Conservation (phyloP, 2,329 filamentous ascomycete species). For the Trichoderma koningii region DNA sequence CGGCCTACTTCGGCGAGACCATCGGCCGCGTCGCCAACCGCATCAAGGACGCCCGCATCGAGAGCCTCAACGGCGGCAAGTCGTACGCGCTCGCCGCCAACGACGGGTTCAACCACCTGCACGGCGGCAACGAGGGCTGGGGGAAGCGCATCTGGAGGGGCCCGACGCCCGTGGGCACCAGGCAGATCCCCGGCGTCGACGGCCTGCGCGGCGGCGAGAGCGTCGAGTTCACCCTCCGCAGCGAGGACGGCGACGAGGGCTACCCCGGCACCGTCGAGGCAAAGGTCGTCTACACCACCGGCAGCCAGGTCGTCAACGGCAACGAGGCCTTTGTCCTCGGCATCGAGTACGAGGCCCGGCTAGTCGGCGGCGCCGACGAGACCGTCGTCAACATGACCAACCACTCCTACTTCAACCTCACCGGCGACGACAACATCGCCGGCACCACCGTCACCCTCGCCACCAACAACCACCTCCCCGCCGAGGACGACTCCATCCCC, state of each 20-base stretch:
- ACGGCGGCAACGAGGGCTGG: conserved; percentile 76
- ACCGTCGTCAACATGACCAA: conserved; percentile 93
- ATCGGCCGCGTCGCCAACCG: conserved; percentile 87
- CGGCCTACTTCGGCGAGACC: conserved; percentile 85
- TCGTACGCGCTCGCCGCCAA: conserved; percentile 73
- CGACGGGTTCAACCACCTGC: conserved; percentile 74
- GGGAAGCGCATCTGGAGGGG: conserved; percentile 77
- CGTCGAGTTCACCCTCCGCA: conserved; percentile 65
- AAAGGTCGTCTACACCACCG: conserved; percentile 75
- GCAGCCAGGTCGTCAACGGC: conserved; percentile 63
- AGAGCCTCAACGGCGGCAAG: conserved; percentile 68
- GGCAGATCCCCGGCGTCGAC: conserved; percentile 52
- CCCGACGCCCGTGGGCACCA: conserved; percentile 61
- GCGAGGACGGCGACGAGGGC: conserved; percentile 81
- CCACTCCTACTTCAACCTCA: conserved; percentile 79
- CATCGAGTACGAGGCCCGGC: conserved; percentile 86
- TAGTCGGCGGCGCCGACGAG: conserved; percentile 79
- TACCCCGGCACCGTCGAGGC: conserved; percentile 84
- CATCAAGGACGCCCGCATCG: conserved; percentile 69
- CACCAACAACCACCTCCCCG: conserved; percentile 67
- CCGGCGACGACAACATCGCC: conserved; percentile 54
- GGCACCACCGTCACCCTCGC: conserved; percentile 68
- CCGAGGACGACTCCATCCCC: conserved; percentile 74
- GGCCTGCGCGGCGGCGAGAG: conserved; percentile 63
- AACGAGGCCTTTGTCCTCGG: conserved; percentile 71